A percentile compares a stretch with the other conserved stretches of the same genome.
Evolutionary conservation across 129 eudicot species (phyloP).

Genomic region (Tagetes erecta): DNA sequence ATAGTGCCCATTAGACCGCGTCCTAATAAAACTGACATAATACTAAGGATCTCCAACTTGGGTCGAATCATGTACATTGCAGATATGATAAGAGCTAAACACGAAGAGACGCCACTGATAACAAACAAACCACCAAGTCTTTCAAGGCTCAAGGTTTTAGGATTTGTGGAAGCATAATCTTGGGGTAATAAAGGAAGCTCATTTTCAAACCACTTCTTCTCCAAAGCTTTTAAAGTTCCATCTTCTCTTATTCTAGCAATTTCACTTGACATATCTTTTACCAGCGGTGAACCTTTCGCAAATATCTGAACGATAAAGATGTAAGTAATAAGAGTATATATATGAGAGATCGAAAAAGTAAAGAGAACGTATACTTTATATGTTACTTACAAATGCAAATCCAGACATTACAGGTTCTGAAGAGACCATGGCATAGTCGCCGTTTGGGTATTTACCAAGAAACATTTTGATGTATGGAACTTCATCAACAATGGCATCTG

Average conservation of each 20-base stretch:
- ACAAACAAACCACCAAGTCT: conserved; percentile 34
- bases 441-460: conserved; percentile 27
- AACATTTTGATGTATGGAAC: conserved; percentile 36
- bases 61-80: neutral
- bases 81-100: conserved; percentile 26
- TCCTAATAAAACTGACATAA: conserved; percentile 9
- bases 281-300: conserved; percentile 19
- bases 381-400: conserved; percentile 49
- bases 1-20: neutral
- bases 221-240: neutral
- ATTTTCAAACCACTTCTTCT: conserved; percentile 29
- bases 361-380: neutral
- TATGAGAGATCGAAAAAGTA: neutral
- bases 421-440: conserved; percentile 39
- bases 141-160: conserved; percentile 10
- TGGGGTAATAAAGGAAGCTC: neutral
- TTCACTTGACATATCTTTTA: conserved; percentile 12
- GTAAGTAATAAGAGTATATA: neutral
- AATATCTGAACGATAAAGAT: neutral
- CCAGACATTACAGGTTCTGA: conserved; percentile 34
- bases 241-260: conserved; percentile 18
- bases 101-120: conserved; percentile 15
- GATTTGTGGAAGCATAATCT: conserved; percentile 5
- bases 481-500: conserved; percentile 38
- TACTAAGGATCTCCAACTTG: conserved; percentile 1